Evolutionary conservation across 805 yeast genomes (phyloP).

Genomic region (Starmerella floris): DNA sequence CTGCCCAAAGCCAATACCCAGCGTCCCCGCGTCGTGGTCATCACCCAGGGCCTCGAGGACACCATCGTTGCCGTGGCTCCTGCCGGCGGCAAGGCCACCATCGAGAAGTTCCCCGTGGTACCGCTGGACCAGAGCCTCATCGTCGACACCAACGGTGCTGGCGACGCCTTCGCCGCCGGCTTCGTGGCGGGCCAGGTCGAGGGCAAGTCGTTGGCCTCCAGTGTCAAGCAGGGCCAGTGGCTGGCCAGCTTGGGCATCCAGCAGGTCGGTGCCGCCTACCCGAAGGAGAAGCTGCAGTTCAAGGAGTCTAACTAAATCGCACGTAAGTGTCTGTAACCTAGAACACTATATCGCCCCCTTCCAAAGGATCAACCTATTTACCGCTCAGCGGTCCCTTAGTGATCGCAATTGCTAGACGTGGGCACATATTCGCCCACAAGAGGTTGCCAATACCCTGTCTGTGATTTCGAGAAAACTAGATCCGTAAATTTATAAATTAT

Average conservation of each 20-base stretch:
- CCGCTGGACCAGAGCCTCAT: conserved; percentile 54
- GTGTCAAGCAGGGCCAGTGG: conserved; percentile 49
- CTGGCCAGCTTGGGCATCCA: conserved; percentile 84
- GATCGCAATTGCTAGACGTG: no score
- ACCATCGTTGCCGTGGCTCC: conserved; percentile 58
- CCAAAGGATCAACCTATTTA: no score
- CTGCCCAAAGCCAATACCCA: conserved; percentile 58
- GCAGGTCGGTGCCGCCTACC: conserved; percentile 90
- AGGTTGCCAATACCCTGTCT: no score
- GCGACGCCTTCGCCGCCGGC: conserved; percentile 97
- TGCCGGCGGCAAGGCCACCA: conserved; percentile 26
- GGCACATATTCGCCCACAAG: no score
- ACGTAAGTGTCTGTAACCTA: no score
- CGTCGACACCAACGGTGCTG: conserved; percentile 96
- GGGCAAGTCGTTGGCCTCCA: conserved; percentile 34
- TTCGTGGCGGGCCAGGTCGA: conserved; percentile 78
- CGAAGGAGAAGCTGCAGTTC: conserved; percentile 27
- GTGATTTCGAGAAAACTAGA: background rate
- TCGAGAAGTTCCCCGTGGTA: conserved; percentile 53
- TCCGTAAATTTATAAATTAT: background rate
- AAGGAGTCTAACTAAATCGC: background rate
- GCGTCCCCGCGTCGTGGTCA: conserved; percentile 71
- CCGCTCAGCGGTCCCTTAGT: no score
- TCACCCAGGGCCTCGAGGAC: conserved; percentile 92
- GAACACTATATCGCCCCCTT: no score